Conservation (phyloP, 768 basidiomycete genomes). For the Auricularia heimuer region DNA sequence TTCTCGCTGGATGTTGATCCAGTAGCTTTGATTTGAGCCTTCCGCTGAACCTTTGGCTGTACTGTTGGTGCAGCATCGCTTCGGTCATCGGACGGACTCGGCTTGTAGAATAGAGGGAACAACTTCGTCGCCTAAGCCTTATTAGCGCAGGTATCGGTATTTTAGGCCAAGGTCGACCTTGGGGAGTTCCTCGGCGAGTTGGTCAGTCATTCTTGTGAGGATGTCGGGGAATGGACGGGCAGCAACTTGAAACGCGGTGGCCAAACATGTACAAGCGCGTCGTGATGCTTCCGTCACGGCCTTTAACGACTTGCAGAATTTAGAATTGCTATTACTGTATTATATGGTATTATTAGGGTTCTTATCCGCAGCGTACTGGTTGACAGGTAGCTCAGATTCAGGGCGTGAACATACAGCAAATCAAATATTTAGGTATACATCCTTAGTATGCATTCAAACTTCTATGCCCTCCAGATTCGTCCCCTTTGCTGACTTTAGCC, state of each 20-base stretch:
- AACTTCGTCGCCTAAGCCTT: neutral
- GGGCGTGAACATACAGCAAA: too few relatives aligned
- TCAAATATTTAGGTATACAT: too few relatives aligned
- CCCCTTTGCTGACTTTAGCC: constrained; percentile 35
- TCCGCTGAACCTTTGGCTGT: too few relatives aligned
- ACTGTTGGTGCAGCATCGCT: neutral
- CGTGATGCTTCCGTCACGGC: neutral
- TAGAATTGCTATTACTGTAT: neutral
- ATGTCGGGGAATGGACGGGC: neutral
- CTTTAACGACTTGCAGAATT: neutral
- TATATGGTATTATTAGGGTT: neutral
- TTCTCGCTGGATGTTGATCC: too few relatives aligned
- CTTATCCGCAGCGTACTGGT: too few relatives aligned
- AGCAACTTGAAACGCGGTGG: neutral
- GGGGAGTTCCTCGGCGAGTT: neutral
- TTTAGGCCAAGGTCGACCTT: neutral
- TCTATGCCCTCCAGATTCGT: constrained; percentile 82
- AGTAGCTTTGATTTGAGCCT: too few relatives aligned
- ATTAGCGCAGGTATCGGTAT: neutral
- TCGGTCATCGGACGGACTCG: neutral
- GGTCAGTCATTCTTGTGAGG: neutral
- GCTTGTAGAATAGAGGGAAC: neutral
- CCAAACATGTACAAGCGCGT: constrained; percentile 5
- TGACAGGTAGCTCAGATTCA: too few relatives aligned
- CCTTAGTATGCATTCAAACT: constrained; percentile 29